Base-by-base conservation (phyloP, 495 filamentous ascomycete species). In the Penicillium flavigenum region DNA sequence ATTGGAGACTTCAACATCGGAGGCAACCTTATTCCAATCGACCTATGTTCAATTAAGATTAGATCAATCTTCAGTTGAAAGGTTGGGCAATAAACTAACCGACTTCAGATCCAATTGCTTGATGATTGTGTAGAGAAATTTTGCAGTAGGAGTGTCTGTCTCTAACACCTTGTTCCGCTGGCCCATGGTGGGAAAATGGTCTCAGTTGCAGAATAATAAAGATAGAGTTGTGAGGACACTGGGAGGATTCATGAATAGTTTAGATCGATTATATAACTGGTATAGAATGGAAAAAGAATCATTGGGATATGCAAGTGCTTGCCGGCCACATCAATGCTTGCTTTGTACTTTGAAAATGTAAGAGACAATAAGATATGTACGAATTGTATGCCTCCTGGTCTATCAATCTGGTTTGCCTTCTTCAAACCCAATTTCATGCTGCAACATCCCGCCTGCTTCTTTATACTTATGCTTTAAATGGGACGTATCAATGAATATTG, bases 61-160 rank as follows among this genome's bases (percentile, higher is more conserved):
- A 56, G 39, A 10, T 41, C 34, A 20, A 47, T 24, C 20, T 36
- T 34, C n/a, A 41, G 14, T 6, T 22, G 22, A 31, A 26, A 5
- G 1, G n/a, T 29, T 12, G 43, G 27, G 24, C 1, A 34, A 32
- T 14, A 50, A 32, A 27, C 44, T 38, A 10, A 46, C 87, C 58
- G 82, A 80, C 74, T 89, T 90, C 36, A 90, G 76, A 61, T 85
- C 85, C 57, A 89, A 82, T 71, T 92, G 88, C 63, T 84, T 85
- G 63, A 92, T 76, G 57, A 92, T 90, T 17, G 86, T 83, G 60
- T 90, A 90, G 31, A 92, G 80, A 54, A 92, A 88, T 52, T 82
- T 81, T 47, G 73, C 65, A 1, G 71, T 78, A 53, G 72, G 72
- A 43, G 71, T 74, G 56, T 83, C 80, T 3, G 70, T 77, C 24